Conservation (phyloP, 192 early-diverging fungal genomes). For the Martensiomyces pterosporus region DNA sequence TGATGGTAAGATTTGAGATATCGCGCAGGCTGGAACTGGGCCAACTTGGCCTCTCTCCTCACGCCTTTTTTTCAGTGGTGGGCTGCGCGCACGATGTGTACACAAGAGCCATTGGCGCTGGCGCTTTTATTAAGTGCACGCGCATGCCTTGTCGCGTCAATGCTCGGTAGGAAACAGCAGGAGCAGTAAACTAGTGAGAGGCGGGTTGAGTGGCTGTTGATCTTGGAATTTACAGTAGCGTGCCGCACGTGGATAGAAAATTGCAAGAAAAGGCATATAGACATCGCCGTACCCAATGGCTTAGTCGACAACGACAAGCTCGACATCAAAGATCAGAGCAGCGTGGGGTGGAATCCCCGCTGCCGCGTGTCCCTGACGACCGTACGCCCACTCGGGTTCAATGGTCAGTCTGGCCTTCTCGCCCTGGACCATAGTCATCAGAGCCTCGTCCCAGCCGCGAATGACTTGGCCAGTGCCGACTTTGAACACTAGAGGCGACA, state of each 20-base stretch:
- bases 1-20: no score
- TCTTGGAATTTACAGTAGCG: no score
- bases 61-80: no score
- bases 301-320: constrained; percentile 60
- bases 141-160: no score
- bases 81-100: no score
- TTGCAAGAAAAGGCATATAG: background rate
- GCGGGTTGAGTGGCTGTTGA: no score
- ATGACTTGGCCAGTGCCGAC: constrained; percentile 96
- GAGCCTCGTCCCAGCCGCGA: constrained; percentile 79
- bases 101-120: no score
- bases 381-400: constrained; percentile 81
- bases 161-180: no score
- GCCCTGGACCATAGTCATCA: constrained; percentile 84
- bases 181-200: no score
- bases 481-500: constrained; percentile 67
- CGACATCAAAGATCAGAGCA: constrained; percentile 77
- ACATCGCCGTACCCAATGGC: background rate
- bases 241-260: constrained; percentile 2
- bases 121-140: no score
- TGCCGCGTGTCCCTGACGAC: constrained; percentile 64
- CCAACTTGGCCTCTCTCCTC: no score
- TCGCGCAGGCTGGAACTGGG: no score
- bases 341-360: constrained; percentile 74
- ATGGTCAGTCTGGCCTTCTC: constrained; percentile 80